Percentiles rank a stretch among this genome's conserved stretches.
Conservation (phyloP, 768 basidiomycete species). For the Hydnomerulius pinastri region DNA sequence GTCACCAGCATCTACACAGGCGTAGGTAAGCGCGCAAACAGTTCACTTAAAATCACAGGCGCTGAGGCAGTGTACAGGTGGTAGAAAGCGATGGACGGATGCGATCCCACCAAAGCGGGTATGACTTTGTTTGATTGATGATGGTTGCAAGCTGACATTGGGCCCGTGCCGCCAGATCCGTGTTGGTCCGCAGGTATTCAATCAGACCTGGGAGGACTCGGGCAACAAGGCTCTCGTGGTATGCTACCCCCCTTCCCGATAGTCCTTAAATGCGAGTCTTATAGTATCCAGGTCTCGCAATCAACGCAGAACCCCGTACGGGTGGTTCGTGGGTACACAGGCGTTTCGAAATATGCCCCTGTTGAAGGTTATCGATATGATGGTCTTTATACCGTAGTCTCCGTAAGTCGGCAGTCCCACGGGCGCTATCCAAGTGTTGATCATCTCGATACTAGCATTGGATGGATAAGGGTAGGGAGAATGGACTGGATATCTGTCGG, state of each 20-base stretch:
- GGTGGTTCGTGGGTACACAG: constrained; percentile 25
- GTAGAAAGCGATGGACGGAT: constrained; percentile 13
- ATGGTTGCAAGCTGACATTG: neutral
- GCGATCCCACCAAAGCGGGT: constrained; percentile 21
- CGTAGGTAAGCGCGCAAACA: neutral
- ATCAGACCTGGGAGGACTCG: constrained; percentile 22
- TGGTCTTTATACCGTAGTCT: constrained; percentile 27
- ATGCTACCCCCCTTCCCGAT: neutral
- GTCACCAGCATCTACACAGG: constrained; percentile 30
- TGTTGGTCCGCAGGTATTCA: constrained; percentile 20
- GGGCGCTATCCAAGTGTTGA: too few species aligned
- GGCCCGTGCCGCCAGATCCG: constrained; percentile 6
- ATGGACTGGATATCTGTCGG: constrained; percentile 23
- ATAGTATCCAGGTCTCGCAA: constrained; percentile 20
- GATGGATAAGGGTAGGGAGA: constrained; percentile 17
- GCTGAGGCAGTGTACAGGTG: constrained; percentile 9
- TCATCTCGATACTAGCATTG: constrained; percentile 16
- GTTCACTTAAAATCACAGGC: neutral
- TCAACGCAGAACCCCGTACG: constrained; percentile 21
- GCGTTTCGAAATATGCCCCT: constrained; percentile 28
- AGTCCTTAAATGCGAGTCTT: neutral
- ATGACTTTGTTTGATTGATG: constrained; percentile 5
- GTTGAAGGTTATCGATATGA: constrained; percentile 30
- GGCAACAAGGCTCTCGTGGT: constrained; percentile 23
- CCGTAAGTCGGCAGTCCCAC: constrained; percentile 23